These are phyloP conservation scores for Oemleria cerasiformis DNA, from an alignment of 306 rosid genomes.

Conservation along the genomic window DNA sequence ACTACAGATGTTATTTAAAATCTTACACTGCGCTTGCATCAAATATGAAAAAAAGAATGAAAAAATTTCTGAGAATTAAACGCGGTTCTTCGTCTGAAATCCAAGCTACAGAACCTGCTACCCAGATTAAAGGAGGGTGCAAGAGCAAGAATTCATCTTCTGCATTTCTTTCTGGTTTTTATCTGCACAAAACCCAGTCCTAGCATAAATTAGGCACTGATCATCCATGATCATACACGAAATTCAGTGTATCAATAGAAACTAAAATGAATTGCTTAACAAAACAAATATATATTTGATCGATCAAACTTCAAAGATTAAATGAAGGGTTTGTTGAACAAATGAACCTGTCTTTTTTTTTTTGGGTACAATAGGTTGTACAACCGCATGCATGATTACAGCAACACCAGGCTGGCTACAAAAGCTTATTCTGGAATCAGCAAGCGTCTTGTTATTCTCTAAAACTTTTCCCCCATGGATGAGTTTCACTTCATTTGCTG, in stretches of 20 bases:
- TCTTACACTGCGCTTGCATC: constrained; percentile 1
- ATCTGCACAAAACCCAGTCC: constrained; percentile 32
- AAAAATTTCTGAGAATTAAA: not conserved
- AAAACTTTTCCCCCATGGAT: constrained; percentile 68
- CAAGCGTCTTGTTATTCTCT: constrained; percentile 61
- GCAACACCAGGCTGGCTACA: constrained; percentile 48
- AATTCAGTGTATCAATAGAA: not conserved
- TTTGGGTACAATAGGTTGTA: constrained; percentile 52
- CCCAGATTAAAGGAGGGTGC: constrained; percentile 55
- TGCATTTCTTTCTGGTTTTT: constrained; percentile 40
- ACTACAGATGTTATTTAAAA: not conserved
- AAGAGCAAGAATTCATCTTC: constrained; percentile 57
- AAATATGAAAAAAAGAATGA: not conserved
- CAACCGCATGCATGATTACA: constrained; percentile 67
- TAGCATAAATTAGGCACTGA: not conserved
- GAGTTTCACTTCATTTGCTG: constrained; percentile 54
- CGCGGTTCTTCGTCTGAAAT: constrained; percentile 1
- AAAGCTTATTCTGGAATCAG: constrained; percentile 53
- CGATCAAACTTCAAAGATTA: not conserved
- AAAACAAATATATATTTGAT: not conserved
- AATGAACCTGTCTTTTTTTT: constrained; percentile 56
- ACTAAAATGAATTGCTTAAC: not conserved
- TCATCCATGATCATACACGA: not conserved
- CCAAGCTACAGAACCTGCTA: constrained; percentile 12
- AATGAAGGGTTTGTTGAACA: not conserved